A percentile compares a stretch with the other conserved stretches of the same genome.
These are phyloP conservation scores for Rubia tinctorum DNA, from an alignment of 305 asterid genomes.

Conservation along the genomic window DNA sequence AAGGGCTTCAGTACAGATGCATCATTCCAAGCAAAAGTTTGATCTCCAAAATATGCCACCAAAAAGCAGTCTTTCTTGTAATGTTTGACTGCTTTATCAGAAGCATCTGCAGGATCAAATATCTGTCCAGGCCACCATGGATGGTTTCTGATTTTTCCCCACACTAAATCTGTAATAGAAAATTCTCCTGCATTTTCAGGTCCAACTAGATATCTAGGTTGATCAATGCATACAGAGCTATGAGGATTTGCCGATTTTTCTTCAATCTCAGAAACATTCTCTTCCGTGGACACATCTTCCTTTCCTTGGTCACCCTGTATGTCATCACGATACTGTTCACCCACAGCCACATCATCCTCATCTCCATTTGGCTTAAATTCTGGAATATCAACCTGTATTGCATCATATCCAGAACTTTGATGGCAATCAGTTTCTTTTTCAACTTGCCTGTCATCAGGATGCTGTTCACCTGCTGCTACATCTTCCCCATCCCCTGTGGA, in stretches of 20 bases:
- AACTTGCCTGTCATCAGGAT: neutral
- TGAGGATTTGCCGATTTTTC: slow-evolving; percentile 30
- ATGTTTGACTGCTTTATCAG: slow-evolving; percentile 75
- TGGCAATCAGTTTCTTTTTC: slow-evolving; percentile 30
- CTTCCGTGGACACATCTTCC: slow-evolving; percentile 31
- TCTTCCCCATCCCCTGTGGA: slow-evolving; percentile 1
- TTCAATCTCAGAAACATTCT: slow-evolving; percentile 33
- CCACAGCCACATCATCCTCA: slow-evolving; percentile 36
- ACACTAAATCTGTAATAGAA: slow-evolving; percentile 71
- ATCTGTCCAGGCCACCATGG: slow-evolving; percentile 99
- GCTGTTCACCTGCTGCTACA: neutral
- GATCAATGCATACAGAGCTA: slow-evolving; percentile 38
- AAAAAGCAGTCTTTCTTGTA: slow-evolving; percentile 72
- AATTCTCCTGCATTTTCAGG: slow-evolving; percentile 53
- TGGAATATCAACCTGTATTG: slow-evolving; percentile 28
- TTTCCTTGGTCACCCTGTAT: slow-evolving; percentile 25
- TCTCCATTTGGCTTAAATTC: slow-evolving; percentile 31
- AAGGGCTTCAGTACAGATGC: slow-evolving; percentile 80
- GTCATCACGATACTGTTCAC: slow-evolving; percentile 24
- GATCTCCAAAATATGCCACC: slow-evolving; percentile 96
- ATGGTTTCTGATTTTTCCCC: slow-evolving; percentile 98
- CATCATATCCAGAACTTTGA: slow-evolving; percentile 27
- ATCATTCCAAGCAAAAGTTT: slow-evolving; percentile 97
- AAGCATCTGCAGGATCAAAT: slow-evolving; percentile 77
- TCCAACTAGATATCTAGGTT: slow-evolving; percentile 51